Conservation (phyloP, 1,139 yeast species). For the Hyphopichia wangnamkhiaoensis region DNA sequence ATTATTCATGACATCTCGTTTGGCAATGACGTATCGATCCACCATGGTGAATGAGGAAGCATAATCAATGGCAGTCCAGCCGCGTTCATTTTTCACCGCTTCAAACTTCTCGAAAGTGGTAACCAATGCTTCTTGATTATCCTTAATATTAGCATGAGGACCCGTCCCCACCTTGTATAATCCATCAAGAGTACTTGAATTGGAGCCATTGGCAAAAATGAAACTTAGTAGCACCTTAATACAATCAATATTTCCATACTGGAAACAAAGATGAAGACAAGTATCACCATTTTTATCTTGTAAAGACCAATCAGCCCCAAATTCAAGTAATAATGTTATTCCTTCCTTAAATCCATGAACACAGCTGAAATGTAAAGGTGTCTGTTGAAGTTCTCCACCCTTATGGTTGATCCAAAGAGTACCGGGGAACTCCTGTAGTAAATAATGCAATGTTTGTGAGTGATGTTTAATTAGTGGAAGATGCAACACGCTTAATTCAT, state of each 20-base stretch:
- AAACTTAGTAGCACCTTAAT: constrained; percentile 56
- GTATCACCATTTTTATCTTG: constrained; percentile 71
- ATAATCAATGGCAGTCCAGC: constrained; percentile 70
- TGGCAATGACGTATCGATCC: constrained; percentile 21
- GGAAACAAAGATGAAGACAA: constrained; percentile 78
- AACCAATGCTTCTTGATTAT: constrained; percentile 42
- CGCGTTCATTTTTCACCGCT: constrained; percentile 50
- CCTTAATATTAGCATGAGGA: neutral
- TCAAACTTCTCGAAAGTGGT: constrained; percentile 34
- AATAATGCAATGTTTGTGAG: constrained; percentile 76
- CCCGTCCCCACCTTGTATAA: neutral
- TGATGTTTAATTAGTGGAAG: constrained; percentile 64
- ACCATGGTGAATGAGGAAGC: constrained; percentile 52
- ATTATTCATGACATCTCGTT: constrained; percentile 11
- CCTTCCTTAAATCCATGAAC: constrained; percentile 69
- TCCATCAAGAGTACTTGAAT: constrained; percentile 1
- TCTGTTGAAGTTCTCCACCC: constrained; percentile 56
- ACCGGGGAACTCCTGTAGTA: constrained; percentile 78
- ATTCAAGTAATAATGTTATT: constrained; percentile 66
- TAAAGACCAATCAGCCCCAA: constrained; percentile 72
- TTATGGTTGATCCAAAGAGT: constrained; percentile 55
- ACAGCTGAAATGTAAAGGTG: constrained; percentile 78
- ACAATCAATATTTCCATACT: constrained; percentile 69
- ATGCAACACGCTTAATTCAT: constrained; percentile 74
- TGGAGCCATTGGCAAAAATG: constrained; percentile 11